These are phyloP conservation scores for Ambrosia hybrid DNA, from an alignment of 140 eudicot species.

Conservation along the genomic window DNA sequence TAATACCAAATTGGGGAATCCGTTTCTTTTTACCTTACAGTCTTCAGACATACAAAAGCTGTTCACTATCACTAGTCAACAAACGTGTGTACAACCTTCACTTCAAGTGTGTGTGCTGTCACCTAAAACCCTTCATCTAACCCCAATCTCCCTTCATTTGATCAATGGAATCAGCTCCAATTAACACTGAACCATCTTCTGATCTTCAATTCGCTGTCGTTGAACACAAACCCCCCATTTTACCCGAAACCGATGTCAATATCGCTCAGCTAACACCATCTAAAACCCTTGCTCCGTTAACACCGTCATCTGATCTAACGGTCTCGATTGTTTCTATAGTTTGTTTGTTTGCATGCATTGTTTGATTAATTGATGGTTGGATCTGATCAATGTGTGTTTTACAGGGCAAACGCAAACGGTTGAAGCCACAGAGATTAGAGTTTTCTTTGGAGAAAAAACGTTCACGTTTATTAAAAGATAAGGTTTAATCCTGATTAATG, in stretches of 20 bases:
- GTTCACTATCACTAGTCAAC: no score
- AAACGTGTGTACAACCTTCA: no score
- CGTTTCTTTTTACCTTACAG: no score
- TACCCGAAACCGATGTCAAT: background rate
- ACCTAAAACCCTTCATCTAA: no score
- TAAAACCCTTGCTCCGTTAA: constrained; percentile 16
- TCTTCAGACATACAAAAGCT: no score
- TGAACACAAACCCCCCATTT: constrained; percentile 5
- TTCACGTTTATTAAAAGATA: no score
- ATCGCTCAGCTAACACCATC: background rate
- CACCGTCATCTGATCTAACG: constrained; percentile 11
- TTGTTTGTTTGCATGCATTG: background rate
- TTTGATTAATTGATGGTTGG: constrained; percentile 1
- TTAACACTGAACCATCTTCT: background rate
- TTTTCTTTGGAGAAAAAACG: background rate
- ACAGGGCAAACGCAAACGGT: constrained; percentile 29
- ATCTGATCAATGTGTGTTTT: constrained; percentile 23
- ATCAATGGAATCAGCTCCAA: constrained; percentile 18
- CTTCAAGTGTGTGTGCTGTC: background rate
- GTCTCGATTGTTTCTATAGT: constrained; percentile 1
- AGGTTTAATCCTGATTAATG: no score
- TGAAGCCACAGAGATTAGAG: background rate
- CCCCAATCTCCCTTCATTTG: background rate
- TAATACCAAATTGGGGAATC: no score
- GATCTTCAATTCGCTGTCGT: constrained; percentile 8